These are phyloP conservation scores for Xylaria sp. DNA, from an alignment of 495 filamentous ascomycete species.

Conservation along the genomic window DNA sequence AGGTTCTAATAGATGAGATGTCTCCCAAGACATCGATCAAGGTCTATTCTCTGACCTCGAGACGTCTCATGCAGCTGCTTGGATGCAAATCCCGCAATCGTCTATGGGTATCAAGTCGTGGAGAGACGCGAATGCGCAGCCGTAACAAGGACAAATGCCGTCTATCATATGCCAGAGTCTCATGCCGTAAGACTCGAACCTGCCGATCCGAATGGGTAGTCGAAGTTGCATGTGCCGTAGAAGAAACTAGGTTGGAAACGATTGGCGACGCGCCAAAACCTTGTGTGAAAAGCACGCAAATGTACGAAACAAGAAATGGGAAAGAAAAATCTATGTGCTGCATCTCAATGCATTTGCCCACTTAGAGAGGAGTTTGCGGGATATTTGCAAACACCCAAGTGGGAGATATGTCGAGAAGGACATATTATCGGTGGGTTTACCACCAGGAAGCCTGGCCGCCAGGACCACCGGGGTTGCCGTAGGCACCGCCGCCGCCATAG, in stretches of 20 bases:
- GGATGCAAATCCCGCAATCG: slow-evolving; percentile 48
- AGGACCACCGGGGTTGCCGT: slow-evolving; percentile 85
- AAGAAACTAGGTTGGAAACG: slow-evolving; percentile 48
- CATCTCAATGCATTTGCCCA: slow-evolving; percentile 21
- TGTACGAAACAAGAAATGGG: slow-evolving; percentile 47
- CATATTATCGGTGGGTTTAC: slow-evolving; percentile 62
- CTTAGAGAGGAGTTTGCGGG: neutral
- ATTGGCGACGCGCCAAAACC: slow-evolving; percentile 30
- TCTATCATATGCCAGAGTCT: slow-evolving; percentile 72
- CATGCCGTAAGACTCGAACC: slow-evolving; percentile 47
- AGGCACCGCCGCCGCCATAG: slow-evolving; percentile 73
- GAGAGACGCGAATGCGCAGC: slow-evolving; percentile 55
- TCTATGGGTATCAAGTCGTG: slow-evolving; percentile 62
- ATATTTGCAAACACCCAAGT: slow-evolving; percentile 16
- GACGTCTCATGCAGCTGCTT: slow-evolving; percentile 52
- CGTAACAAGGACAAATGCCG: slow-evolving; percentile 73
- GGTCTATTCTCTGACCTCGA: slow-evolving; percentile 48
- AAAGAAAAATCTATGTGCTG: slow-evolving; percentile 45
- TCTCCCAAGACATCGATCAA: slow-evolving; percentile 48
- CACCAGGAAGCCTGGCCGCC: slow-evolving; percentile 92
- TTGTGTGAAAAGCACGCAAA: slow-evolving; percentile 43
- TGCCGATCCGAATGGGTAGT: slow-evolving; percentile 42
- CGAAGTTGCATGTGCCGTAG: slow-evolving; percentile 47
- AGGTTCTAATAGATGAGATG: slow-evolving; percentile 45
- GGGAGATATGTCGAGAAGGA: slow-evolving; percentile 9